phyloP scores from a whole-genome alignment of 257 asterid species.

The Nicotiana otophora region DNA sequence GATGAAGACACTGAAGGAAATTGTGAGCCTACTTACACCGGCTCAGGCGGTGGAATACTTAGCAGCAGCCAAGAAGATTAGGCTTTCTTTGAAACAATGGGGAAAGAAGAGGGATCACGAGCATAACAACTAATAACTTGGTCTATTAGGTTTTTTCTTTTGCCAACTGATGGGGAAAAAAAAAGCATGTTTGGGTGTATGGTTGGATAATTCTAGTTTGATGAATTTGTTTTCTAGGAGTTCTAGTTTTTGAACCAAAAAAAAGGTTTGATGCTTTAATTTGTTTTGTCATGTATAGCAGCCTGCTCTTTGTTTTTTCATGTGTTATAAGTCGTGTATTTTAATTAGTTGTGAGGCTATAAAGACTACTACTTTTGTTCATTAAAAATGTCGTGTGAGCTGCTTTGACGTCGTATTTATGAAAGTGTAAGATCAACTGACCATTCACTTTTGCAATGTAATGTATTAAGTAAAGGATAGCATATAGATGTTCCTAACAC shows the following conservation, averaged over 20 bases:
- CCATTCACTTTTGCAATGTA: background rate
- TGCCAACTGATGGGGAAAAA: too few relatives aligned
- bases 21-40: constrained; percentile 35
- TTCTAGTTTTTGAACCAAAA: too few relatives aligned
- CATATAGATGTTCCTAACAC: too few relatives aligned
- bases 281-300: background rate
- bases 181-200: too few relatives aligned
- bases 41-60: constrained; percentile 45
- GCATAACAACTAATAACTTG: background rate
- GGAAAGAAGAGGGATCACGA: constrained; percentile 37
- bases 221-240: too few relatives aligned
- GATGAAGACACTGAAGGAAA: constrained; percentile 30
- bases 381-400: background rate
- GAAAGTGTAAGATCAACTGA: background rate
- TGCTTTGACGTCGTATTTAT: background rate
- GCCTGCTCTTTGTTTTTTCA: background rate
- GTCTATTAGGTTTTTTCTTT: too few relatives aligned
- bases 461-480: too few relatives aligned
- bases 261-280: background rate
- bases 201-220: too few relatives aligned
- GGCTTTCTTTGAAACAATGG: constrained; percentile 41
- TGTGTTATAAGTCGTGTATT: background rate
- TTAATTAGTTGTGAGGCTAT: background rate
- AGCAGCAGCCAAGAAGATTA: constrained; percentile 38
- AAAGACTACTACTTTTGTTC: background rate